These are phyloP conservation scores for Vaccinium vitisidaea DNA, from an alignment of 148 eudicot species.

Conservation along the genomic window DNA sequence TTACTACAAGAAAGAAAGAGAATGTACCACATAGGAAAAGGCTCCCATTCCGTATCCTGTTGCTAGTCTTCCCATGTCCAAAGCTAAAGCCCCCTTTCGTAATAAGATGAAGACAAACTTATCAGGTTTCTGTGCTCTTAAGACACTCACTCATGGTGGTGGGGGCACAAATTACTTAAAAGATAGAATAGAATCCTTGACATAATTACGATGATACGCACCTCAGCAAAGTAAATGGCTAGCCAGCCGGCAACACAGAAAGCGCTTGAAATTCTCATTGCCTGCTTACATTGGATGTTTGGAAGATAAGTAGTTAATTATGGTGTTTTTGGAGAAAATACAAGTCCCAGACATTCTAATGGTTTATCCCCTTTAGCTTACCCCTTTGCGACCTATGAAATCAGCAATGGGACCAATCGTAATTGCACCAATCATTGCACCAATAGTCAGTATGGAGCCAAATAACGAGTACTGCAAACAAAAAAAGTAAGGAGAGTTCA, in stretches of 20 bases:
- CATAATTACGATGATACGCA: conserved; percentile 13
- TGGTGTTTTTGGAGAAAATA: background rate
- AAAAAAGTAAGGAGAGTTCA: conserved; percentile 4
- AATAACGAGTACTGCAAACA: conserved; percentile 73
- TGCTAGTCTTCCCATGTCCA: conserved; percentile 84
- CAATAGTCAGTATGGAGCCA: conserved; percentile 84
- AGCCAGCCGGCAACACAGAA: conserved; percentile 91
- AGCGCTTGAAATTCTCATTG: conserved; percentile 65
- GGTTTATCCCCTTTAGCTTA: conserved; percentile 28
- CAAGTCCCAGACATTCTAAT: background rate
- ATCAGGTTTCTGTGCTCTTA: background rate
- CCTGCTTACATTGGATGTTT: conserved; percentile 44
- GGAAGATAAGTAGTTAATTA: background rate
- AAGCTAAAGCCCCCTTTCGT: conserved; percentile 47
- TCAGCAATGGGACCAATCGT: conserved; percentile 90
- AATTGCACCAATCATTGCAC: conserved; percentile 95
- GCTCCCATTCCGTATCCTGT: conserved; percentile 98
- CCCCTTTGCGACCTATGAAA: conserved; percentile 85
- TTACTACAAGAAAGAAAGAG: background rate
- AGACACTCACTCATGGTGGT: background rate
- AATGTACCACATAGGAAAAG: conserved; percentile 81
- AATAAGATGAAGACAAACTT: conserved; percentile 1
- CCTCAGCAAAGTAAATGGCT: conserved; percentile 84
- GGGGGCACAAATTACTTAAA: background rate
- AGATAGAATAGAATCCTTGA: background rate